Evolutionary conservation across 2,329 filamentous ascomycete genomes (phyloP), one percentile per base, ranked within the genome.

Genomic region (Aspergillus spinulosporus): DNA sequence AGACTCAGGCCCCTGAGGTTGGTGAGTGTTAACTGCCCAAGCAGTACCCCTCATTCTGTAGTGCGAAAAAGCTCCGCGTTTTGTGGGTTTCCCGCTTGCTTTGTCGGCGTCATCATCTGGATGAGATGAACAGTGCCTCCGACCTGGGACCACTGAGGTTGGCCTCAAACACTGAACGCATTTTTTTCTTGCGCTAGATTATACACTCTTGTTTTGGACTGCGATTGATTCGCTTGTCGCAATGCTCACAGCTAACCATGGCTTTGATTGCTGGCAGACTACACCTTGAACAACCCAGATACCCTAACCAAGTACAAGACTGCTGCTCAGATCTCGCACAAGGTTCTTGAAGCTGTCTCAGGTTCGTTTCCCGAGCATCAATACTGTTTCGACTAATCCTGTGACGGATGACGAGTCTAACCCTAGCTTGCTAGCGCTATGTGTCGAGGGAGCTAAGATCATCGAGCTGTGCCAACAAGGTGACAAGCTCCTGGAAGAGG

Each of bases 241-340:
- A 43, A 42, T 52, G 36, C 57, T 57, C 50, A 60, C 57, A 55
- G 61, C 61, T 66, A 59, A 62, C 46, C 40, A 52, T 55, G 34
- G 42, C 45, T 58, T 47, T 31, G 49, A 53, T 54, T 57, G 46
- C 49, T 59, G 52, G 40, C 63, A 96, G 90, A 96, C 76, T 92
- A 95, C 81, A 84, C 89, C 66, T 86, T 97, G 76, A 90, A 87
- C 77, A 94, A 95, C 82, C 90, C 90, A 60, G 90, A 95, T 76
- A 97, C 92, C 69, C 84, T 99, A 69, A 97, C 94, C 79, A 99
- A 97, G 84, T 97, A 97, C 85, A 97, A 96, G 87, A 92, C 89
- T 64, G 94, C 94, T 56, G 93, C 90, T 62, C 84, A 89, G 74
- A 97, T 99, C 78, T 94, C 93, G 50, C 90, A 97, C 76, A 96